These are phyloP conservation scores for Salisapilia sapeloensis DNA, from an alignment of 352 stramenopile species.

Conservation along the genomic window DNA sequence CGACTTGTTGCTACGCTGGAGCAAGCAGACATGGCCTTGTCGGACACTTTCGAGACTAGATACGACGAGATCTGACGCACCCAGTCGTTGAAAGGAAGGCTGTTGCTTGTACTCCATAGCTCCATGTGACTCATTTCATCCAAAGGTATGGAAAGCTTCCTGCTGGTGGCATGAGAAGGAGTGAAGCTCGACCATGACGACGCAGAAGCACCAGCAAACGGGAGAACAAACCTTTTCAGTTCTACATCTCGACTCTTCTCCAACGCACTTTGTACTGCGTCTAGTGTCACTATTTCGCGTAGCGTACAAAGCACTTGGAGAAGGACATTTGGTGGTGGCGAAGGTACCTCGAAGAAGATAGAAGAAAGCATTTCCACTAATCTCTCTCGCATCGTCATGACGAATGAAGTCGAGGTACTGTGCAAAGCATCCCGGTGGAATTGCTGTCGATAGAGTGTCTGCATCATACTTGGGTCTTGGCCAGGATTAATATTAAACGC, in stretches of 20 bases:
- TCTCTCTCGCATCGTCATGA: conserved; percentile 34
- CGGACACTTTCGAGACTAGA: conserved; percentile 13
- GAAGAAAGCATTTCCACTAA: conserved; percentile 40
- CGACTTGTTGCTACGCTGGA: conserved; percentile 15
- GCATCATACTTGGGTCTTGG: conserved; percentile 22
- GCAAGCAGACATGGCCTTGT: conserved; percentile 38
- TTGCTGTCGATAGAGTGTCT: conserved; percentile 25
- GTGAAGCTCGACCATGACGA: conserved; percentile 35
- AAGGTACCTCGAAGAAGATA: conserved; percentile 36
- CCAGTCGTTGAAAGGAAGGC: conserved; percentile 34
- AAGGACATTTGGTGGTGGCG: conserved; percentile 14
- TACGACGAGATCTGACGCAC: conserved; percentile 26
- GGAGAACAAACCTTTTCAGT: conserved; percentile 37
- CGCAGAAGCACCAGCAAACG: conserved; percentile 21
- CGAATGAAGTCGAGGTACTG: conserved; percentile 28
- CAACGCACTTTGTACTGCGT: conserved; percentile 15
- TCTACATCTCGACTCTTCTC: conserved; percentile 32
- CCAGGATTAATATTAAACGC: conserved; percentile 46
- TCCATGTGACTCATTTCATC: conserved; percentile 7
- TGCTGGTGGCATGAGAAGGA: not conserved
- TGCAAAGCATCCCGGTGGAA: conserved; percentile 37
- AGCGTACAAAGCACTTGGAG: conserved; percentile 23
- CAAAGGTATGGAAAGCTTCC: not conserved
- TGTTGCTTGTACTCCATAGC: conserved; percentile 18
- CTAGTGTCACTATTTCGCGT: conserved; percentile 23